A percentile compares a stretch with the other conserved stretches of the same genome.
Evolutionary conservation across 2,329 filamentous ascomycete genomes (phyloP).

Genomic region (Corniculantispora saksenae): DNA sequence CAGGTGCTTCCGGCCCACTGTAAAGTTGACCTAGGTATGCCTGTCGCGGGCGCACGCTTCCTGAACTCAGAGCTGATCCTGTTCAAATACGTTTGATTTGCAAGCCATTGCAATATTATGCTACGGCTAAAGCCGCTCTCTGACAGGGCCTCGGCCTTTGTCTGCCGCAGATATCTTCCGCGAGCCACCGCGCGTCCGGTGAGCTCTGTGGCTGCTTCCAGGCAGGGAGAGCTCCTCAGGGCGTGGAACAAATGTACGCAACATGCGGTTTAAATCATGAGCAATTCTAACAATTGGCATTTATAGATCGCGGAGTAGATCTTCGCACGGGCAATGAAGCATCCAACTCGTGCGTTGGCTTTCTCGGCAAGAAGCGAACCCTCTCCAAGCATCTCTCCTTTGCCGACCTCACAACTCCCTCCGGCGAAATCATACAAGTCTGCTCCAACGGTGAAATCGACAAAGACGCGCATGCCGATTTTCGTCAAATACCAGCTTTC

Average conservation of each 20-base stretch:
- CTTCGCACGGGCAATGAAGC: conserved; percentile 23
- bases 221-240: conserved; percentile 28
- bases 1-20: conserved; percentile 10
- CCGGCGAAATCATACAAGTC: conserved; percentile 46
- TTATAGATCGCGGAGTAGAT: conserved; percentile 31
- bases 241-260: conserved; percentile 35
- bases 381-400: conserved; percentile 72
- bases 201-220: conserved; percentile 18
- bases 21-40: conserved; percentile 8
- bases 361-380: conserved; percentile 68
- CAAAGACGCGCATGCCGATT: conserved; percentile 38
- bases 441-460: conserved; percentile 42
- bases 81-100: not conserved
- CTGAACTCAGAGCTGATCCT: not conserved
- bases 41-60: not conserved
- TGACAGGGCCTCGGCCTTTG: not conserved
- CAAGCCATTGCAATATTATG: not conserved
- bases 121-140: conserved; percentile 1
- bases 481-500: conserved; percentile 50
- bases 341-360: conserved; percentile 58
- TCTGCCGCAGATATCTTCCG: conserved; percentile 6
- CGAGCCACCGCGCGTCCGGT: not conserved
- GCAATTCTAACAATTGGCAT: not conserved
- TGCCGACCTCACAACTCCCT: conserved; percentile 51
- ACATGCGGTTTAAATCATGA: not conserved